phyloP scores from a whole-genome alignment of 352 stramenopile genomes.

The Phytophthora nicotianae region DNA sequence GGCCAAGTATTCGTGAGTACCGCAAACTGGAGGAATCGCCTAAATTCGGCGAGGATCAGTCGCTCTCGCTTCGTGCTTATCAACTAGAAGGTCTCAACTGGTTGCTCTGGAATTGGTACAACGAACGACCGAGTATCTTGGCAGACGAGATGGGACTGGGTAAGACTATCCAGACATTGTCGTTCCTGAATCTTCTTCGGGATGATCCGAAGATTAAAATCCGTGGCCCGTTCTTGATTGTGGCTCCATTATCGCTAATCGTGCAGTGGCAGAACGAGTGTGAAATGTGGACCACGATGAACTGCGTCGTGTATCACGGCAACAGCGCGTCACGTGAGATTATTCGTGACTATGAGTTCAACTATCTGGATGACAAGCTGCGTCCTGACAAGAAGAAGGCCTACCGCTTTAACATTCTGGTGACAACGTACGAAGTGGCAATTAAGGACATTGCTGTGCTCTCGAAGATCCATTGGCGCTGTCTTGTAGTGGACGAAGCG shows the following conservation, averaged over 20 bases:
- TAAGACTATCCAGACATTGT: constrained; percentile 92
- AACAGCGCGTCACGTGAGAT: constrained; percentile 91
- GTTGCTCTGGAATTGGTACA: constrained; percentile 92
- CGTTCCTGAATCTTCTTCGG: constrained; percentile 95
- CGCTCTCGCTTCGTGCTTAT: constrained; percentile 78
- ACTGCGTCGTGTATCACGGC: constrained; percentile 99
- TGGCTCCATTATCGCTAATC: constrained; percentile 98
- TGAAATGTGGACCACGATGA: constrained; percentile 98
- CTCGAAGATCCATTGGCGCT: constrained; percentile 94
- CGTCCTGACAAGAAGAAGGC: constrained; percentile 83
- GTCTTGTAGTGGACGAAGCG: constrained; percentile 89
- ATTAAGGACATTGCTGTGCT: constrained; percentile 93
- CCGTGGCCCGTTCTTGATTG: constrained; percentile 97
- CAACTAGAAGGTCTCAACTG: constrained; percentile 91
- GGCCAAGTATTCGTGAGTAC: constrained; percentile 82
- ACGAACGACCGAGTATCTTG: constrained; percentile 86
- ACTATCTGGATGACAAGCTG: constrained; percentile 72
- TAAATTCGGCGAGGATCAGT: constrained; percentile 73
- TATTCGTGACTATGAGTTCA: constrained; percentile 97
- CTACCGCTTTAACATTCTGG: constrained; percentile 90
- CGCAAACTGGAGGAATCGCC: constrained; percentile 85
- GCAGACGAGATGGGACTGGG: constrained; percentile 93
- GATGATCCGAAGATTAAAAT: constrained; percentile 89
- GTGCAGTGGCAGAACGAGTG: constrained; percentile 99
- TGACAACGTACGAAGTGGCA: constrained; percentile 92